Evolutionary conservation across 208 protist genomes (phyloP).

Genomic region (Trypanosoma platydactyli): DNA sequence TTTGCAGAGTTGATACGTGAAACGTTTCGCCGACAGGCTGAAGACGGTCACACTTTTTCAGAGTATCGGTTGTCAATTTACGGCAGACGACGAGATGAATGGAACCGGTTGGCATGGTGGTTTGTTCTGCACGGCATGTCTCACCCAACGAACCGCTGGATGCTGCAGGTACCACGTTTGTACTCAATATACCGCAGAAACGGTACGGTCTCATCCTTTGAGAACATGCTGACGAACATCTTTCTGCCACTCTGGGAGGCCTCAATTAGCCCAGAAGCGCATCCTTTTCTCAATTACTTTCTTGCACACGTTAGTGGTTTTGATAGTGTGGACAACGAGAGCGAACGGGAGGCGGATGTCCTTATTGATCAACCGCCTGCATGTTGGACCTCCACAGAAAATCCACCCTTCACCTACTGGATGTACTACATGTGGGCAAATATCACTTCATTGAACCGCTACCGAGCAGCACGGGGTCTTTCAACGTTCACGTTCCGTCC

Average conservation of each 20-base stretch:
- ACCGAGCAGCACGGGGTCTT: constrained; percentile 75
- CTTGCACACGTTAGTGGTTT: constrained; percentile 95
- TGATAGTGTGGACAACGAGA: constrained; percentile 97
- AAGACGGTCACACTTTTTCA: constrained; percentile 63
- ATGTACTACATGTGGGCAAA: constrained; percentile 98
- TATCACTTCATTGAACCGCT: constrained; percentile 94
- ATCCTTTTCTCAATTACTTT: constrained; percentile 94
- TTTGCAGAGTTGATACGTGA: constrained; percentile 80
- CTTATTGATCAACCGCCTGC: constrained; percentile 36
- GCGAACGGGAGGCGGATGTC: constrained; percentile 64
- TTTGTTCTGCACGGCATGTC: constrained; percentile 89
- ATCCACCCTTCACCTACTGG: constrained; percentile 92
- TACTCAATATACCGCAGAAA: constrained; percentile 73
- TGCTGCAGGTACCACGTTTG: constrained; percentile 95
- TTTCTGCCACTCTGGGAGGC: constrained; percentile 98
- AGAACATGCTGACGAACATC: constrained; percentile 94
- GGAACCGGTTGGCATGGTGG: constrained; percentile 74
- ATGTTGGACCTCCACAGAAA: constrained; percentile 52
- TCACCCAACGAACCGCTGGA: constrained; percentile 94
- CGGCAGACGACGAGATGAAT: constrained; percentile 58
- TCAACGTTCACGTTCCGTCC: constrained; percentile 96
- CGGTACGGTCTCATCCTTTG: constrained; percentile 84
- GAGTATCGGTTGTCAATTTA: constrained; percentile 90
- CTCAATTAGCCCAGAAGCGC: constrained; percentile 84
- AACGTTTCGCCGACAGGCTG: constrained; percentile 48